Evolutionary conservation across 2,329 filamentous ascomycete species (phyloP), one percentile per base, ranked within the genome.

Genomic region (Neofusicoccum sp.): DNA sequence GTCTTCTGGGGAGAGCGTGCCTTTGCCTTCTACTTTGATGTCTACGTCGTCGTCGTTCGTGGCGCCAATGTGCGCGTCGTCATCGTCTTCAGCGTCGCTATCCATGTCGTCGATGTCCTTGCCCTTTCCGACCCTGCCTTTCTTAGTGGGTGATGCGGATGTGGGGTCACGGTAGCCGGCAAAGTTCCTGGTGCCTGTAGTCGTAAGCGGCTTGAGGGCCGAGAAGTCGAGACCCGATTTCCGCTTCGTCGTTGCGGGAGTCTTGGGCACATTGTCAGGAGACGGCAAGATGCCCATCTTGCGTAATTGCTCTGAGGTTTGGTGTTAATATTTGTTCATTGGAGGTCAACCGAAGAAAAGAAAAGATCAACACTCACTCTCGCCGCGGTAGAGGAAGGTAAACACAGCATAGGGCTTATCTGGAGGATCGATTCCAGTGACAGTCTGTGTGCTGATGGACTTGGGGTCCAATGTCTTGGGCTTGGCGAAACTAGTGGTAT

Each of bases 401-500:
- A 99, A 99, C 7, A 90, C 89, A 3, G 95, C 95, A 77, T 96
- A 99, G 3, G 96, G 95, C 76, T 93, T 95, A 64, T 98, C 93
- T 20, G 93, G 92, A 0, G 92, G 91, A 74, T 99, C 95, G 64
- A 98, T 96, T 16, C 93, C 95, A 7, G 95, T 98, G n/a, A 99
- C 95, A 0, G 95, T 99, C 77, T 99, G 95, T 2, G 95, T 99
- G 71, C 93, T 98, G 71, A 99, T 99, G 2, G 91, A 92, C 78
- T 97, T 97, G 0, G 93, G 93, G 77, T 98, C 96, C 58, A 97
- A 82, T 1, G 91, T 89, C 82, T 97, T 98, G 12, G 93, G 93
- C 78, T 97, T 96, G 8, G 93, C 93, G 75, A 98, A 98, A 72
- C 93, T 96, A 6, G 95, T 98, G 1, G 95, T 98, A 73, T 99